Conservation (phyloP, 345 rosid species). For the Angophora floribunda region DNA sequence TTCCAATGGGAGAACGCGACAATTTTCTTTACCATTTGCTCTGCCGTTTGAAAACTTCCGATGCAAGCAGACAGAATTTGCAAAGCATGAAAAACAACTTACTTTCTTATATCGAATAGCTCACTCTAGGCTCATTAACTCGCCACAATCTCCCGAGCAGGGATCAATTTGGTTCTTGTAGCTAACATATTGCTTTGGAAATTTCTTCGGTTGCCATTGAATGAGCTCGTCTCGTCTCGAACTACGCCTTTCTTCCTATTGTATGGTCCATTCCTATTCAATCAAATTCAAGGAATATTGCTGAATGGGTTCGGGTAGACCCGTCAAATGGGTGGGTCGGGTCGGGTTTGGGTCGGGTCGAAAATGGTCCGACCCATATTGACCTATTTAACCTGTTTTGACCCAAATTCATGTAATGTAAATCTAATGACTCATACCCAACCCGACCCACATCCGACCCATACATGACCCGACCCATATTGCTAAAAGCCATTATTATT, state of each 20-base stretch:
- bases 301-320: too few relatives aligned
- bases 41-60: neutral
- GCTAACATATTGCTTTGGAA: neutral
- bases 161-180: neutral
- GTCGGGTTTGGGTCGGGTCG: too few relatives aligned
- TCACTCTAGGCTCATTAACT: neutral
- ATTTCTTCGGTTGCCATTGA: neutral
- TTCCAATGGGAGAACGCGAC: neutral
- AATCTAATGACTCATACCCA: too few relatives aligned
- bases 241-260: neutral
- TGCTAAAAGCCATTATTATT: too few relatives aligned
- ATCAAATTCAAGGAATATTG: neutral
- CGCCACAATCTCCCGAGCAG: neutral
- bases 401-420: too few relatives aligned
- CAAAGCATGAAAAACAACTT: neutral
- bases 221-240: neutral
- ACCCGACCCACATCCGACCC: too few relatives aligned
- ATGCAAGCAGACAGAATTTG: neutral
- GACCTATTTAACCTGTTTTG: too few relatives aligned
- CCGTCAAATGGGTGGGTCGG: too few relatives aligned
- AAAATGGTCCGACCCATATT: too few relatives aligned
- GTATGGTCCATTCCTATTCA: neutral
- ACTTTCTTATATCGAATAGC: neutral
- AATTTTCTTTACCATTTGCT: neutral
- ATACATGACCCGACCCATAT: too few relatives aligned